Evolutionary conservation across 2,329 filamentous ascomycete genomes (phyloP).

Genomic region (Botrytis pseudocinerea): DNA sequence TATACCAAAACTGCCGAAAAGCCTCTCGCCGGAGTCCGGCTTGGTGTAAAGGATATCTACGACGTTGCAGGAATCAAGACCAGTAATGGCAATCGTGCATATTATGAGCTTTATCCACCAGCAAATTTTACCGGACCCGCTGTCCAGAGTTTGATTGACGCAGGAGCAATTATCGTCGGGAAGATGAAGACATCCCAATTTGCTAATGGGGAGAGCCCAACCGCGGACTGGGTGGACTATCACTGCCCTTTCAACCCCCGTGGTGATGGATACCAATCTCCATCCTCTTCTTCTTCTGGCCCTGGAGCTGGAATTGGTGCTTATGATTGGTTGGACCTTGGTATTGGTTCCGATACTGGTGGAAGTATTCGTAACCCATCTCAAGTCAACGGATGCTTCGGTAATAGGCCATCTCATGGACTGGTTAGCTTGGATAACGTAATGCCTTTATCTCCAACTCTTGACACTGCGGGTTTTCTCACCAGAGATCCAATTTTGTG

Average conservation of each 20-base stretch:
- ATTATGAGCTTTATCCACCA: slow-evolving; percentile 53
- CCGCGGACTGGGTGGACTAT: slow-evolving; percentile 51
- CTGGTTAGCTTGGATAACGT: slow-evolving; percentile 49
- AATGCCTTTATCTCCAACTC: slow-evolving; percentile 50
- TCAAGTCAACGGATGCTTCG: slow-evolving; percentile 51
- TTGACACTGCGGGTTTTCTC: slow-evolving; percentile 51
- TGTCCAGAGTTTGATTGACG: slow-evolving; percentile 57
- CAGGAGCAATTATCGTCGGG: slow-evolving; percentile 58
- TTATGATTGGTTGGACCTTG: slow-evolving; percentile 52
- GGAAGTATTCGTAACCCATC: slow-evolving; percentile 52
- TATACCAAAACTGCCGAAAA: slow-evolving; percentile 53
- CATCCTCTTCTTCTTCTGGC: slow-evolving; percentile 50
- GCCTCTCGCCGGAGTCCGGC: slow-evolving; percentile 59
- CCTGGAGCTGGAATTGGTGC: slow-evolving; percentile 47
- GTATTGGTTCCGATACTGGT: slow-evolving; percentile 51
- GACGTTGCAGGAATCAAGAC: slow-evolving; percentile 58
- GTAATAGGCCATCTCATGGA: slow-evolving; percentile 49
- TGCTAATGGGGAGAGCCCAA: slow-evolving; percentile 45
- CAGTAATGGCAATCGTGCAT: slow-evolving; percentile 58
- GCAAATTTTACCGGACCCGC: slow-evolving; percentile 50
- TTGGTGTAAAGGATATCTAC: slow-evolving; percentile 65
- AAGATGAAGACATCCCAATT: slow-evolving; percentile 55
- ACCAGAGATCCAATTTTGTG: slow-evolving; percentile 48
- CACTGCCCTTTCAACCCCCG: slow-evolving; percentile 45
- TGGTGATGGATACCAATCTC: slow-evolving; percentile 51